These are phyloP conservation scores for Golubevia sp. DNA, from an alignment of 1,284 basidiomycete genomes.

Conservation along the genomic window DNA sequence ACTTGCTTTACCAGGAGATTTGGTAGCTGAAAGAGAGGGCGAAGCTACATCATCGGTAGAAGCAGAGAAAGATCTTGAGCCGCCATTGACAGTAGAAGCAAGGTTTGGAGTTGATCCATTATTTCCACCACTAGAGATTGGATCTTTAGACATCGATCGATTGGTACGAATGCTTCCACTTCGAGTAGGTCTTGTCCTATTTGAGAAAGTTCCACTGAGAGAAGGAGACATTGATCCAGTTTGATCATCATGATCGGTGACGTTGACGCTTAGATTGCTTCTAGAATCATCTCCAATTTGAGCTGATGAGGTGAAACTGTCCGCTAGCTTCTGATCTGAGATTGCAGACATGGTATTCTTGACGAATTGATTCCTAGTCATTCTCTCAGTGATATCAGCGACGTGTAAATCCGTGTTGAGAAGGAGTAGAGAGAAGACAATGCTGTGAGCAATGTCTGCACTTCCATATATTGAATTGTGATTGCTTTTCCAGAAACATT, in stretches of 20 bases:
- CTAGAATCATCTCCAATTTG: conserved; percentile 19
- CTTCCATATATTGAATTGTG: conserved; percentile 77
- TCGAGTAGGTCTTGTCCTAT: too few species aligned
- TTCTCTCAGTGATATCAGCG: conserved; percentile 82
- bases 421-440: conserved; percentile 87
- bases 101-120: too few species aligned
- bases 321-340: conserved; percentile 9
- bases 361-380: conserved; percentile 93
- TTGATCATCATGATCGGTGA: too few species aligned
- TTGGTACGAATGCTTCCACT: too few species aligned
- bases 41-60: too few species aligned
- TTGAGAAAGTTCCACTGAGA: too few species aligned
- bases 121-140: too few species aligned
- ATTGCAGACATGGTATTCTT: conserved; percentile 87
- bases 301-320: not conserved
- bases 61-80: too few species aligned
- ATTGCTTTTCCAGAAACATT: conserved; percentile 89
- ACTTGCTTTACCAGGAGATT: not conserved
- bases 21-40: too few species aligned
- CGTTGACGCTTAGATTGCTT: conserved; percentile 21
- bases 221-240: conserved; percentile 1
- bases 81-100: too few species aligned
- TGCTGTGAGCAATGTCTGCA: conserved; percentile 84
- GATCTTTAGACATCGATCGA: too few species aligned
- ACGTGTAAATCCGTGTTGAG: conserved; percentile 97